A percentile compares a stretch with the other conserved stretches of the same genome.
Evolutionary conservation across 441 rosid genomes (phyloP).

Genomic region (Gossypium gossypioides): DNA sequence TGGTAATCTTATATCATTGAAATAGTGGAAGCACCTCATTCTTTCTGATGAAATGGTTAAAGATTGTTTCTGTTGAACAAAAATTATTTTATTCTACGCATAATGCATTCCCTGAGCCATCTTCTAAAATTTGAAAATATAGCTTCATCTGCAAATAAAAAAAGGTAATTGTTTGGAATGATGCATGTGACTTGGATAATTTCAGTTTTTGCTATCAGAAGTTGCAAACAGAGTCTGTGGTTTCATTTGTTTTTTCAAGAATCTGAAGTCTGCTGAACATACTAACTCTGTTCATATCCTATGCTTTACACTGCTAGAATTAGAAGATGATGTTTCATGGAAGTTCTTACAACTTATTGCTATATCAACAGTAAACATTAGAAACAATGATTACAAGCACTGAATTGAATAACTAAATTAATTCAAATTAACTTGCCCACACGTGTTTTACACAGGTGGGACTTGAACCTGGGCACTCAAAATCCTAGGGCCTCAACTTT

Average conservation of each 20-base stretch:
- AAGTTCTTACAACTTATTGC: not conserved
- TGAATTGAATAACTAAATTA: no score
- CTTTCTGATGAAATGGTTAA: not conserved
- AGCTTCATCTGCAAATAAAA: not conserved
- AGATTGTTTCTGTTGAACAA: not conserved
- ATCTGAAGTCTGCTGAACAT: not conserved
- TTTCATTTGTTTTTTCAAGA: not conserved
- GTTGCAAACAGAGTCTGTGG: not conserved
- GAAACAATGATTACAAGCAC: no score
- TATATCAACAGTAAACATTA: no score
- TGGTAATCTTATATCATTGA: not conserved
- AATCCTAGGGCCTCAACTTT: no score
- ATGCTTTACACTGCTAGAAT: not conserved
- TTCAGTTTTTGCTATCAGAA: not conserved
- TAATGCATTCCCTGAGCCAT: not conserved
- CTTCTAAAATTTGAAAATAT: not conserved
- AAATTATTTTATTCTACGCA: not conserved
- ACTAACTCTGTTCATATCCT: not conserved
- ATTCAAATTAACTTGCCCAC: no score
- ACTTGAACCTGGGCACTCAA: no score
- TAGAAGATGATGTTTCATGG: not conserved
- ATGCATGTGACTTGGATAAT: not conserved
- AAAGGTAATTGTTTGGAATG: not conserved
- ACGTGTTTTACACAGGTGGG: no score
- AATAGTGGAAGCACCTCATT: not conserved